Evolutionary conservation across 2,329 filamentous ascomycete species (phyloP), one percentile per base, ranked within the genome.

Genomic region (Coccinonectria pachysandricola): DNA sequence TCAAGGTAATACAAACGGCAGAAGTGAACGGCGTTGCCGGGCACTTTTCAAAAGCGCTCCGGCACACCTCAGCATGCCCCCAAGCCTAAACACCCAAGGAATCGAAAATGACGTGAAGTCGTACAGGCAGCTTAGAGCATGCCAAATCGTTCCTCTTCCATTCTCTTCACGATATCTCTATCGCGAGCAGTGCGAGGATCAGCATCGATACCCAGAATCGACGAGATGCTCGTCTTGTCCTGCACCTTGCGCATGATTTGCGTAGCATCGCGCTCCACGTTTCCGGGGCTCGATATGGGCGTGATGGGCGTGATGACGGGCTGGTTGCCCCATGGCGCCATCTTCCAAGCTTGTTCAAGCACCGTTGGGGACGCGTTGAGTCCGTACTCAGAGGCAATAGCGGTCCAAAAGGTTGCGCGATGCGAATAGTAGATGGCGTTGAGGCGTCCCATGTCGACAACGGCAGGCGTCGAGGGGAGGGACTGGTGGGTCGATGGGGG

Each of bases 381-480:
- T 27, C 79, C 79, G 45, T 87, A 87, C 43, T 85, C 79, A 14
- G 70, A 60, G 15, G 80, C 79, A 18, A 88, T 68, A 24, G 70
- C 65, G 17, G 69, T 63, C 81, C 82, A 88, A 58, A 88, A 87
- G 7, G 71, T 68, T 26, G 67, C 62, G 21, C 79, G 73, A 54
- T 84, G 79, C 6, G 69, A 60, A 27, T 75, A 68, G 53, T 87
- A 87, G 40, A 86, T 71, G 34, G 69, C 64, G 24, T 74, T 69
- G 13, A 88, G 73, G 24, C 79, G 76, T 15, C 67, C 60, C 44
- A 75, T 65, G 50, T 83, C 75, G 36, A 79, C 64, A 35, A 65
- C 60, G 34, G 60, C 49, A 23, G 54, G 43, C 9, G 46, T 46
- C 36, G 53, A 53, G 32, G 52, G 42, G n/a, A n/a, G n/a, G n/a